Evolutionary conservation across 805 yeast genomes (phyloP).

Genomic region (Yamadazyma kitorensis): DNA sequence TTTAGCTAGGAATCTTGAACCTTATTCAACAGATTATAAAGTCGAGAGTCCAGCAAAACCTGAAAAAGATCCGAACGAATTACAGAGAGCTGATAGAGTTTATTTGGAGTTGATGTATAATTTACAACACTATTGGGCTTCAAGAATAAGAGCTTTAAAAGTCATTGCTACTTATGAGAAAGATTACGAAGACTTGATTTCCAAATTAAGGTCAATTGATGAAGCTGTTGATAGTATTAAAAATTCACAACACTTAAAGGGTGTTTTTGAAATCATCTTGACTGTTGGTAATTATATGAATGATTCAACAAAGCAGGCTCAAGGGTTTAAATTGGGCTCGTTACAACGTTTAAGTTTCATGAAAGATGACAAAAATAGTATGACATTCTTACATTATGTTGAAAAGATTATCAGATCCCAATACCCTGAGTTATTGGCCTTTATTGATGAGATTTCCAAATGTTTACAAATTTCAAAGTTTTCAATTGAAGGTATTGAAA

Average conservation of each 20-base stretch:
- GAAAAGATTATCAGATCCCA: slow-evolving; percentile 64
- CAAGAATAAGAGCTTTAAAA: slow-evolving; percentile 58
- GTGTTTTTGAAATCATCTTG: slow-evolving; percentile 62
- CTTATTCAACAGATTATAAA: slow-evolving; percentile 56
- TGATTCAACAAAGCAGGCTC: slow-evolving; percentile 61
- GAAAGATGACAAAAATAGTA: slow-evolving; percentile 66
- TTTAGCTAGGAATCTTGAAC: slow-evolving; percentile 55
- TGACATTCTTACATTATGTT: slow-evolving; percentile 72
- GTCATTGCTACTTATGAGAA: slow-evolving; percentile 56
- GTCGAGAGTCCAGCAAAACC: slow-evolving; percentile 33
- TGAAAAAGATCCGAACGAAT: slow-evolving; percentile 51
- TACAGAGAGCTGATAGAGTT: slow-evolving; percentile 69
- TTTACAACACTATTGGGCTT: slow-evolving; percentile 67
- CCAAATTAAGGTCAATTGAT: slow-evolving; percentile 56
- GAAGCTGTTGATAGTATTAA: slow-evolving; percentile 54
- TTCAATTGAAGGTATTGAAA: slow-evolving; percentile 59
- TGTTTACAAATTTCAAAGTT: slow-evolving; percentile 55
- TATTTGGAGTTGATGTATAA: slow-evolving; percentile 67
- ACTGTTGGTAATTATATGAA: slow-evolving; percentile 81
- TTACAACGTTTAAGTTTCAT: slow-evolving; percentile 67
- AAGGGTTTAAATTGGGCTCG: slow-evolving; percentile 69
- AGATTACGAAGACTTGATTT: slow-evolving; percentile 61
- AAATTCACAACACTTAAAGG: slow-evolving; percentile 51
- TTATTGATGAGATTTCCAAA: slow-evolving; percentile 57
- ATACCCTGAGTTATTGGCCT: slow-evolving; percentile 61